Conservation (phyloP, 352 stramenopile genomes). For the Phytopythium chamaehyphon region DNA sequence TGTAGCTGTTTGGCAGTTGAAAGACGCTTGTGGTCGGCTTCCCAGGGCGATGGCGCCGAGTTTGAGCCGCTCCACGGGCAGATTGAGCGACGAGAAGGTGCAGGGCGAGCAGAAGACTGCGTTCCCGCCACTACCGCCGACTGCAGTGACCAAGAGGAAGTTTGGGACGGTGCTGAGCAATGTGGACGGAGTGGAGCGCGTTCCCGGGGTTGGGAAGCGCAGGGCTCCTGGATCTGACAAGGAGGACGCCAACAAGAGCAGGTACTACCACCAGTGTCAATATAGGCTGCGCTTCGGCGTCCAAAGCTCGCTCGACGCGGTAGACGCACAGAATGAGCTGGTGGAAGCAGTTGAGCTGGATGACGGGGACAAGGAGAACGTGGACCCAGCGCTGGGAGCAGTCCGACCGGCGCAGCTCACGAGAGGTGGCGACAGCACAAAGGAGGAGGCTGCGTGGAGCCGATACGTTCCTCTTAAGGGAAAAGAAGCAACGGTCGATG, state of each 20-base stretch:
- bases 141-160: background rate
- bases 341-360: background rate
- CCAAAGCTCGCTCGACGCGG: background rate
- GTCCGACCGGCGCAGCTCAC: background rate
- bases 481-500: background rate
- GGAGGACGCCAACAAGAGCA: slow-evolving; percentile 2
- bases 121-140: slow-evolving; percentile 4
- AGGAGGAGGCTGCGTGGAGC: background rate
- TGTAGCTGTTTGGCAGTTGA: no score
- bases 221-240: background rate
- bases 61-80: no score
- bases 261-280: slow-evolving; percentile 16
- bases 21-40: no score
- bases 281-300: slow-evolving; percentile 8
- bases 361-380: slow-evolving; percentile 3
- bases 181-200: background rate
- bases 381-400: background rate
- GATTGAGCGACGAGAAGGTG: no score
- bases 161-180: slow-evolving; percentile 3
- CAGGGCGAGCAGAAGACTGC: no score
- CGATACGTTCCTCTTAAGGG: background rate
- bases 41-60: no score
- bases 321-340: background rate
- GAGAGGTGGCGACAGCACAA: background rate
- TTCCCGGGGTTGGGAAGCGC: background rate